Conservation (phyloP, 768 basidiomycete genomes). For the Trametes meyenii region DNA sequence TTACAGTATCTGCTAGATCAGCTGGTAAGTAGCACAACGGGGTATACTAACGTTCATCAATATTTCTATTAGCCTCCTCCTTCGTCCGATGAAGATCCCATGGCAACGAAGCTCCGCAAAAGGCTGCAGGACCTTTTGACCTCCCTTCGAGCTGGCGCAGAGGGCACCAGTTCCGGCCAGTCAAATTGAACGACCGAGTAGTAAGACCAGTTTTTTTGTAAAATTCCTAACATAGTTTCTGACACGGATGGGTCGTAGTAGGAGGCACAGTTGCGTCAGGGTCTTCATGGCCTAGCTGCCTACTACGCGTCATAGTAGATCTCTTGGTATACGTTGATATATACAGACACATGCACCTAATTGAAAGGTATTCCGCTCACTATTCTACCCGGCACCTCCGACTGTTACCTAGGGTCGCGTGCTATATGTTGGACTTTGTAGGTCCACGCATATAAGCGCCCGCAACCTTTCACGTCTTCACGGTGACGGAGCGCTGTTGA, state of each 20-base stretch:
- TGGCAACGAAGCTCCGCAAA: conserved; percentile 19
- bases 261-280: too few relatives aligned
- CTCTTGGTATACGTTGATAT: too few relatives aligned
- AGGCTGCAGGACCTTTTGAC: conserved; percentile 20
- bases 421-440: not conserved
- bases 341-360: too few relatives aligned
- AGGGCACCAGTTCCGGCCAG: conserved; percentile 1
- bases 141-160: conserved; percentile 16
- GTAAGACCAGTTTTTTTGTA: not conserved
- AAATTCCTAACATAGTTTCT: too few relatives aligned
- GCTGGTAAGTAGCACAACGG: conserved; percentile 4
- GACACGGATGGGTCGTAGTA: too few relatives aligned
- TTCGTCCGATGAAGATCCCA: conserved; percentile 12
- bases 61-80: conserved; percentile 11
- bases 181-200: not conserved
- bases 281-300: too few relatives aligned
- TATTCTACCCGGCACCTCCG: not conserved
- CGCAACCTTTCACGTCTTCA: not conserved
- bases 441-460: not conserved
- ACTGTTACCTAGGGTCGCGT: not conserved
- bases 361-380: not conserved
- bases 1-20: conserved; percentile 25
- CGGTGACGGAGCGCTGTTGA: conserved; percentile 2
- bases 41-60: not conserved
- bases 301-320: too few relatives aligned